phyloP scores from a whole-genome alignment of 2,329 filamentous ascomycete species.

The Aspergillus phoenicis region DNA sequence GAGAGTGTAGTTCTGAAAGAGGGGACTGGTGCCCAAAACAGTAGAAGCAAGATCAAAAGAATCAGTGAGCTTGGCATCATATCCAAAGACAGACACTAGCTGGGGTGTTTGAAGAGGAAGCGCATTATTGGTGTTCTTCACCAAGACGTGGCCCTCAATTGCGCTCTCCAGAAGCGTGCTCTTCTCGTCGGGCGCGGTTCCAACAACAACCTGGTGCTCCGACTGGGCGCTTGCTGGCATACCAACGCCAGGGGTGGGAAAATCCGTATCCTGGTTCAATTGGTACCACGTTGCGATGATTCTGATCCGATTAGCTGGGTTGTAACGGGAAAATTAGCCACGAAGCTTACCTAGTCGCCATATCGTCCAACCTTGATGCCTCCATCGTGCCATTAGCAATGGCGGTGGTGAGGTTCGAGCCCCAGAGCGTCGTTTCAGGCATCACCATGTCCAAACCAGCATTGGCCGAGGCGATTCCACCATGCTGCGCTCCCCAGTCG shows the following conservation, averaged over 20 bases:
- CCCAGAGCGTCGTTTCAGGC: conserved; percentile 24
- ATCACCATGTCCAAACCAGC: conserved; percentile 32
- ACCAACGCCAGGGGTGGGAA: conserved; percentile 26
- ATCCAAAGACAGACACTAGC: conserved; percentile 30
- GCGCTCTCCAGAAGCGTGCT: conserved; percentile 48
- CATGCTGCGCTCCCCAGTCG: conserved; percentile 77
- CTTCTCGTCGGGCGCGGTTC: conserved; percentile 46
- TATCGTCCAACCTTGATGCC: conserved; percentile 59
- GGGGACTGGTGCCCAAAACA: background rate
- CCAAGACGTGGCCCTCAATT: conserved; percentile 60
- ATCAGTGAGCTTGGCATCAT: conserved; percentile 25
- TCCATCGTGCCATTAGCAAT: conserved; percentile 64
- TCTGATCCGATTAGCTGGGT: conserved; percentile 15
- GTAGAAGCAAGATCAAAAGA: background rate
- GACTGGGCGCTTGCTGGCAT: conserved; percentile 23
- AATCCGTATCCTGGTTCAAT: conserved; percentile 21
- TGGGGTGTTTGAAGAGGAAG: conserved; percentile 48
- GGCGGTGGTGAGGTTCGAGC: conserved; percentile 52
- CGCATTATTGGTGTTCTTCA: conserved; percentile 54
- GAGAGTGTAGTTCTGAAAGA: conserved; percentile 47
- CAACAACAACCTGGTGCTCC: conserved; percentile 43
- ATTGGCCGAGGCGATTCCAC: conserved; percentile 34
- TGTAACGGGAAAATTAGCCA: background rate
- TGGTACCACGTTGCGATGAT: conserved; percentile 53
- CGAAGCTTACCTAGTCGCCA: conserved; percentile 51